These are phyloP conservation scores for Cruciata laevipes DNA, from an alignment of 257 asterid genomes.

Conservation along the genomic window DNA sequence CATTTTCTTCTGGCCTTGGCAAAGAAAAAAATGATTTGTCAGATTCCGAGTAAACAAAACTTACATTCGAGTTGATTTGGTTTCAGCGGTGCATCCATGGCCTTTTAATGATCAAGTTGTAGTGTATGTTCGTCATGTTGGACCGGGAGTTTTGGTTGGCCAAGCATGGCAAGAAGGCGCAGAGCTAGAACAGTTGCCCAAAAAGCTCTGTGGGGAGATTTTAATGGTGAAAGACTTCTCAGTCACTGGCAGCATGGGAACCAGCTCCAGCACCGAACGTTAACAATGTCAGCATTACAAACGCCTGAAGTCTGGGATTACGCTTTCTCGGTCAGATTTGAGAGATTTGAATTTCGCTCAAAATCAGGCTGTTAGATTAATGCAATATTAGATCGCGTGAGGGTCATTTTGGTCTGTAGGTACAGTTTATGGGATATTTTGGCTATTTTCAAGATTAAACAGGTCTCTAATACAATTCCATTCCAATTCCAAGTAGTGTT, in stretches of 20 bases:
- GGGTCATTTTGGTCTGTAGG: no score
- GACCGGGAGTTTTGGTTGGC: slow-evolving; percentile 82
- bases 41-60: not conserved
- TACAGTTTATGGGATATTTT: no score
- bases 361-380: no score
- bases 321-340: no score
- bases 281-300: no score
- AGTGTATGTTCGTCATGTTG: slow-evolving; percentile 60
- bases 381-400: no score
- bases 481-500: no score
- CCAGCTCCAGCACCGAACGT: not conserved
- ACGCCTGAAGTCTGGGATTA: no score
- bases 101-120: slow-evolving; percentile 73
- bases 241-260: not conserved
- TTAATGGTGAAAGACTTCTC: slow-evolving; percentile 68
- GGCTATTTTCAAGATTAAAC: no score
- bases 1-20: no score
- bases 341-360: no score
- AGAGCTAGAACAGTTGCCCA: slow-evolving; percentile 61
- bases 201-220: slow-evolving; percentile 64
- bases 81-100: slow-evolving; percentile 74
- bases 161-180: slow-evolving; percentile 93
- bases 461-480: no score
- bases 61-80: slow-evolving; percentile 1
- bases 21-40: not conserved